A percentile compares a stretch with the other conserved stretches of the same genome.
Evolutionary conservation across 441 rosid species (phyloP).

Genomic region (Populus trichocarpa): DNA sequence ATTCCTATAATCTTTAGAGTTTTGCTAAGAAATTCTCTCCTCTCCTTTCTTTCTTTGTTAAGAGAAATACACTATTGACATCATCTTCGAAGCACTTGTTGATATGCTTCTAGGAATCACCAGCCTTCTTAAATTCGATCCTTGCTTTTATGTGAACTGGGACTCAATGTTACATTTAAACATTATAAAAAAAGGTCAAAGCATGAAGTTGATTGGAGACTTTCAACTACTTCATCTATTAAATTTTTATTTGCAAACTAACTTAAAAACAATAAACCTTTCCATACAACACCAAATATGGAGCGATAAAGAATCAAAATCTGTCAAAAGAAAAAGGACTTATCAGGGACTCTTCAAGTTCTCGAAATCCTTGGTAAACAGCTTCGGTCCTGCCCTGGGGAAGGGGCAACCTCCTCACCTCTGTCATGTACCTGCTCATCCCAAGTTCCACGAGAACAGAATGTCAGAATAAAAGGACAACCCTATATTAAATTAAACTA

Average conservation of each 20-base stretch:
- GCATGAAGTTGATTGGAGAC: neutral
- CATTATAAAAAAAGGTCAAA: neutral
- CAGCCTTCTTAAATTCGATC: neutral
- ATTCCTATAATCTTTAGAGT: neutral
- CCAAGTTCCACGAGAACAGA: conserved; percentile 7
- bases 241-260: conserved; percentile 6
- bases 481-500: too few species aligned
- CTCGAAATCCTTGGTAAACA: conserved; percentile 75
- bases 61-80: neutral
- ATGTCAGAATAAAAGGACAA: neutral
- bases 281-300: conserved; percentile 23
- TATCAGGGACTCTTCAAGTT: conserved; percentile 84
- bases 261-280: neutral
- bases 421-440: conserved; percentile 85
- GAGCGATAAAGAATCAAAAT: conserved; percentile 30
- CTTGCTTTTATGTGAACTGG: neutral
- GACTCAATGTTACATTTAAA: conserved; percentile 1
- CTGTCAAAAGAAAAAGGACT: conserved; percentile 48
- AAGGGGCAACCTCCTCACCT: conserved; percentile 77
- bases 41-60: too few species aligned
- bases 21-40: too few species aligned
- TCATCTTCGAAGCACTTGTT: neutral
- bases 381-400: conserved; percentile 72
- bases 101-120: neutral
- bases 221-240: neutral